These are phyloP conservation scores for Lichtheimia hyalospora DNA, from an alignment of 371 early-diverging fungal genomes.

Conservation along the genomic window DNA sequence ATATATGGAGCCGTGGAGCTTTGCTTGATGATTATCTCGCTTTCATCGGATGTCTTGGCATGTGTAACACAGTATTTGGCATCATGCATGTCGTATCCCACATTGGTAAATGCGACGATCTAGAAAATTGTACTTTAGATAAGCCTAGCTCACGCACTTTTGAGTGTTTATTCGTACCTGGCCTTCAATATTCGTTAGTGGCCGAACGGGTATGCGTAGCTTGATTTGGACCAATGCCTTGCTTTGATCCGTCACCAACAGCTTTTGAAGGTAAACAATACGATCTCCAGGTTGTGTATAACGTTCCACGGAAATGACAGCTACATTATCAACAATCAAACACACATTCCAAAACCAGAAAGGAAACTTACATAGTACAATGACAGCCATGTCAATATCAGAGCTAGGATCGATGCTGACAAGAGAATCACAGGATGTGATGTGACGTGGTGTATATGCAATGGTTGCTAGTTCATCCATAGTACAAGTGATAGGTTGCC, in stretches of 20 bases:
- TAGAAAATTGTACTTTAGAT: not conserved
- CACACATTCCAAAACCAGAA: not conserved
- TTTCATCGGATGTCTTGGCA: conserved; percentile 29
- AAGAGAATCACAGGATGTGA: conserved; percentile 39
- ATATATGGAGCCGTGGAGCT: conserved; percentile 10
- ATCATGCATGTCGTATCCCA: conserved; percentile 31
- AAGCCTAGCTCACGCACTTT: not conserved
- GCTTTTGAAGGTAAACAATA: conserved; percentile 23
- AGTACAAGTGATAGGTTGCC: conserved; percentile 29
- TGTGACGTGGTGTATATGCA: conserved; percentile 45
- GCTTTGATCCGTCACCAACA: conserved; percentile 33
- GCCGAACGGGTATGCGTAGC: conserved; percentile 17
- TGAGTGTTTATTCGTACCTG: conserved; percentile 16
- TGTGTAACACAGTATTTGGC: conserved; percentile 30
- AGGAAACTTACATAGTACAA: conserved; percentile 57
- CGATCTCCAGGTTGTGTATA: conserved; percentile 14
- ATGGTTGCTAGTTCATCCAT: conserved; percentile 13
- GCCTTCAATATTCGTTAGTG: conserved; percentile 12
- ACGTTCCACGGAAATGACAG: conserved; percentile 9
- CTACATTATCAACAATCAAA: conserved; percentile 8
- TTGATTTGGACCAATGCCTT: conserved; percentile 27
- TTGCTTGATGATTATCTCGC: conserved; percentile 20
- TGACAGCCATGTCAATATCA: conserved; percentile 60
- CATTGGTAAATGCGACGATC: conserved; percentile 30
- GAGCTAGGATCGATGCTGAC: conserved; percentile 17